phyloP scores from a whole-genome alignment of 192 early-diverging fungal genomes.

The Allomyces javanicus region DNA sequence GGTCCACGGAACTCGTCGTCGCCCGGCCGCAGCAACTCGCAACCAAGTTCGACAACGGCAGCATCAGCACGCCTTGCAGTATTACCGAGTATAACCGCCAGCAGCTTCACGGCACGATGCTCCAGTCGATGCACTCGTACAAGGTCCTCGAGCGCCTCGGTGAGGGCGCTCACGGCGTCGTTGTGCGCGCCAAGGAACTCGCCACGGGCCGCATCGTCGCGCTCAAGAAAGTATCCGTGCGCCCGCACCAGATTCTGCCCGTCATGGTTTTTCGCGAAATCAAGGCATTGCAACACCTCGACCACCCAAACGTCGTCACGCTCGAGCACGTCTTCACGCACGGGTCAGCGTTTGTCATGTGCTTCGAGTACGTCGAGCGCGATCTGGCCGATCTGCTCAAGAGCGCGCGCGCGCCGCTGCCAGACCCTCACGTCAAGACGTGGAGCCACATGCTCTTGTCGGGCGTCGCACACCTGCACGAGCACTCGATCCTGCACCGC shows the following conservation, averaged over 20 bases:
- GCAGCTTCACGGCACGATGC: too few relatives aligned
- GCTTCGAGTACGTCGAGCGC: not conserved
- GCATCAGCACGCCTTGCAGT: too few relatives aligned
- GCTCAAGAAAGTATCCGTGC: not conserved
- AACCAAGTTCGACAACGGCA: too few relatives aligned
- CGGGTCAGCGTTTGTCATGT: not conserved
- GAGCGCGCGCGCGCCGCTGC: not conserved
- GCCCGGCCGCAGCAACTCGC: too few relatives aligned
- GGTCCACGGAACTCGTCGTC: too few relatives aligned
- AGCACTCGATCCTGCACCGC: conserved; percentile 43
- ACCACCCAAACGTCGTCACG: not conserved
- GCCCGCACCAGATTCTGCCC: not conserved
- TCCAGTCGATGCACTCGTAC: not conserved
- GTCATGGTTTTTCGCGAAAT: not conserved
- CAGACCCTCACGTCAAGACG: not conserved
- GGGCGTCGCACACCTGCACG: conserved; percentile 43
- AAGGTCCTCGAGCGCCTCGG: not conserved
- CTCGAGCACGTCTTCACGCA: not conserved
- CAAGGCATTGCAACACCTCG: not conserved
- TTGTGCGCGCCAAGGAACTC: not conserved
- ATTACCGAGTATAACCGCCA: too few relatives aligned
- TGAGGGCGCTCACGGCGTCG: not conserved
- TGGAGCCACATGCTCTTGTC: conserved; percentile 13
- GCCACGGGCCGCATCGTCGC: not conserved
- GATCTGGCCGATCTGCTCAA: not conserved